Evolutionary conservation across 352 stramenopile genomes (phyloP).

Genomic region (Globisporangium echinulatum): DNA sequence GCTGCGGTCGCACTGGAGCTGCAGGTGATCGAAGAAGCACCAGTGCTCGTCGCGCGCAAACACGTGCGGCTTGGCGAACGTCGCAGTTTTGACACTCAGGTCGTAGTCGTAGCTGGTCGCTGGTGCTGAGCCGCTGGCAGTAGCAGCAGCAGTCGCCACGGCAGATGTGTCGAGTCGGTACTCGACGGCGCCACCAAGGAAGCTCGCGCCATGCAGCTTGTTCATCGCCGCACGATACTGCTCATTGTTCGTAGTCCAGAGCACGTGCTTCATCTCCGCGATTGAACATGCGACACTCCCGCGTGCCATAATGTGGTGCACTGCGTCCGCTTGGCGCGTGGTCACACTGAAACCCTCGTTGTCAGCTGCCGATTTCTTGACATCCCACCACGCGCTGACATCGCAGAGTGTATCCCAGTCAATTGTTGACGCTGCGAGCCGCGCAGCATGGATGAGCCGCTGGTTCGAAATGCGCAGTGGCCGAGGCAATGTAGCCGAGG

Average conservation of each 20-base stretch:
- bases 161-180: constrained; percentile 9
- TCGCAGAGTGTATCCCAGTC: constrained; percentile 7
- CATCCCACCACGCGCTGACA: constrained; percentile 1
- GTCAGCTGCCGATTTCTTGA: constrained; percentile 10
- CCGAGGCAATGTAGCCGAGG: not conserved
- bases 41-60: constrained; percentile 24
- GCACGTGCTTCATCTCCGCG: constrained; percentile 22
- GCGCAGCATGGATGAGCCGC: not conserved
- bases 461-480: constrained; percentile 5
- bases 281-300: constrained; percentile 26
- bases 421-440: constrained; percentile 2
- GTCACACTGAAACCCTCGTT: constrained; percentile 11
- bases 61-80: constrained; percentile 20
- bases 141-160: not conserved
- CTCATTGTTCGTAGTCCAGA: constrained; percentile 12
- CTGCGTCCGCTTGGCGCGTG: constrained; percentile 10
- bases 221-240: constrained; percentile 22
- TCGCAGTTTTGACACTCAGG: constrained; percentile 25
- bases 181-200: constrained; percentile 19
- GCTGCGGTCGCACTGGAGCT: constrained; percentile 2
- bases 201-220: constrained; percentile 24
- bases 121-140: no score
- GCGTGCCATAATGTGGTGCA: constrained; percentile 7
- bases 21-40: constrained; percentile 26
- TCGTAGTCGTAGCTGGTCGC: constrained; percentile 4